Evolutionary conservation across 768 basidiomycete species (phyloP), one percentile per base, ranked within the genome.

Genomic region (Antrodiella citrinella): DNA sequence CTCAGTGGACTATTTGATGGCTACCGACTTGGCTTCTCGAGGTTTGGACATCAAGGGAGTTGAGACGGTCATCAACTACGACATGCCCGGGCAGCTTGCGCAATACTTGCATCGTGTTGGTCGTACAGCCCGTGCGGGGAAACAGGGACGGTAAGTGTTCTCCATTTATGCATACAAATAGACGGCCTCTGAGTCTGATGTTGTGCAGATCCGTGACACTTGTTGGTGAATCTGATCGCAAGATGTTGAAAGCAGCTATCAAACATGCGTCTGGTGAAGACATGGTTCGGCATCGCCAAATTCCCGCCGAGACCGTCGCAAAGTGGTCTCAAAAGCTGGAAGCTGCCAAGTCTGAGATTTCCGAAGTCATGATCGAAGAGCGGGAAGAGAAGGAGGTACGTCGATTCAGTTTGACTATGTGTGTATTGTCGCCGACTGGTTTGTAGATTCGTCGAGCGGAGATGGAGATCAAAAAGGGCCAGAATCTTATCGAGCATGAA

Each of bases 41-140:
- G 91, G 96, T 67, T 75, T 99, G 23, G 95, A 98, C 68, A 96
- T 99, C 72, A 95, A 94, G 64, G 94, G 94, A 13, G 84, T 97
- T 21, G 91, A 98, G 62, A 93, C 92, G 2, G 91, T 99, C 54
- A 93, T 99, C 65, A 99, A 99, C 67, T 98, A 94, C 63, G 96
- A 99, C 64, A 96, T 98, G 95, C 96, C 96, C 9, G 77, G 80
- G 18, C 88, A 93, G 61, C 71, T 97, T 26, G 82, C 89, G 5
- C 92, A 93, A 59, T 99, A 99, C 68, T 77, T 97, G 25, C 96
- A 99, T 65, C 87, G 96, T 52, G 95, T 98, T 20, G 96, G 96
- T 58, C 80, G 96, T 63, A 99, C 96, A 45, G 96, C 96, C 23
- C 84, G 96, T 62, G 95, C 96, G 3, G 96, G 96, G 4, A 80